Evolutionary conservation across 2,329 filamentous ascomycete species (phyloP), one percentile per base, ranked within the genome.

Genomic region (Pseudogymnoascus destructans): DNA sequence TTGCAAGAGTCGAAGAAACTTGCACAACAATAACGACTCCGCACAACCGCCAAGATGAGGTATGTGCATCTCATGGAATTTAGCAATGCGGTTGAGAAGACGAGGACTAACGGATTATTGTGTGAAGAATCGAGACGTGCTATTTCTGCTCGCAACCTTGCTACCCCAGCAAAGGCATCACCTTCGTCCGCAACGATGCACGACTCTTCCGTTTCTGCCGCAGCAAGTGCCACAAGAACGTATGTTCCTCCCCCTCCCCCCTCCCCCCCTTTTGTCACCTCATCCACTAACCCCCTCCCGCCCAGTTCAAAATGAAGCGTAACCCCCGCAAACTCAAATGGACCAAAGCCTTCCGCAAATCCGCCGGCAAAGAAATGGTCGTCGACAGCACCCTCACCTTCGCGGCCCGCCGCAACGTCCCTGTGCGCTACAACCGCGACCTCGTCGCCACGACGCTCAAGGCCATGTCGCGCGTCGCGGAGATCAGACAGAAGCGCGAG

Each of bases 311-410:
- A 76, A 95, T 95, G 89, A 95, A 95, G 86, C 85, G 93, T 65
- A 96, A 97, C 75, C 91, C 92, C 33, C 85, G 92, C 71, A 95
- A 96, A 74, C 82, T 97, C 66, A 93, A 90, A 74, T 96, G 92
- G 93, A 96, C 92, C 62, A 95, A 96, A 79, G 84, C 89, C 57
- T 92, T 91, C 80, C 86, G 90, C 69, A 86, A 85, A 70, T 82
- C 86, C 15, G 85, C 87, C 59, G 89, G 89, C 75, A 95, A 90
- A 76, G 79, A 84, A 70, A 83, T 95, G 89, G 87, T 88, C 59
- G 91, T 97, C 73, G 93, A 98, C 79, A 87, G 83, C 68, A 95
- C 92, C 30, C 84, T 98, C 61, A 86, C 89, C 69, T 95, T 97
- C 75, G 87, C 89, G 62, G 87, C 89, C 65, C 87, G 89, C 70